A percentile compares a stretch with the other conserved stretches of the same genome.
These are phyloP conservation scores for Cladobotryum protrusum DNA, from an alignment of 2,329 filamentous ascomycete genomes.

Conservation along the genomic window DNA sequence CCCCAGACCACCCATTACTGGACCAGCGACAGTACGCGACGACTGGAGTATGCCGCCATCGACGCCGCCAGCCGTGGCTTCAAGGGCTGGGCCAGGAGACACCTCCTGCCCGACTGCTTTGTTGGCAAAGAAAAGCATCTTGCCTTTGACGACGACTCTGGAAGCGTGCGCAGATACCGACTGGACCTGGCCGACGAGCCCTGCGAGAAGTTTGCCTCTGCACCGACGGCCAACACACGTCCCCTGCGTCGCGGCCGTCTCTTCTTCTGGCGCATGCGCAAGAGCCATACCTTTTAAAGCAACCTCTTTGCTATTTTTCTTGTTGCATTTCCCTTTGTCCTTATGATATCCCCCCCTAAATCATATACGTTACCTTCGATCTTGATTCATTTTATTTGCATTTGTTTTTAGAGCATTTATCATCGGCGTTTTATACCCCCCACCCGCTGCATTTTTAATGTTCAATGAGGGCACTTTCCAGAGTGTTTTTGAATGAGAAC, in stretches of 20 bases:
- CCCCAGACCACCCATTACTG: slow-evolving; percentile 60
- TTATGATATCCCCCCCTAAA: neutral
- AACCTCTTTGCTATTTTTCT: neutral
- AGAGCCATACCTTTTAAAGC: slow-evolving; percentile 15
- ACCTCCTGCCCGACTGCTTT: slow-evolving; percentile 56
- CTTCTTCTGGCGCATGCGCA: slow-evolving; percentile 23
- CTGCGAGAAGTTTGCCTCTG: slow-evolving; percentile 18
- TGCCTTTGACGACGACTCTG: slow-evolving; percentile 55
- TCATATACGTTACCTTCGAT: neutral
- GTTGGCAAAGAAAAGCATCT: slow-evolving; percentile 45
- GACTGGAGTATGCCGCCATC: slow-evolving; percentile 61
- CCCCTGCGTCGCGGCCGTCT: slow-evolving; percentile 22
- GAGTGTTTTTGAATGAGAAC: neutral
- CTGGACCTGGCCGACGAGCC: slow-evolving; percentile 48
- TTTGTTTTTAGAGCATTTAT: slow-evolving; percentile 23
- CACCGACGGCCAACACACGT: slow-evolving; percentile 8
- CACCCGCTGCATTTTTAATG: slow-evolving; percentile 2
- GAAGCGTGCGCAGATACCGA: slow-evolving; percentile 57
- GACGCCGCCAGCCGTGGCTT: slow-evolving; percentile 56
- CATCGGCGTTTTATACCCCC: slow-evolving; percentile 33
- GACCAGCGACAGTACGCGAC: slow-evolving; percentile 57
- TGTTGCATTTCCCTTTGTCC: neutral
- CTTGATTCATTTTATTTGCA: slow-evolving; percentile 6
- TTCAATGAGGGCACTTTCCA: neutral
- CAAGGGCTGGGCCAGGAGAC: slow-evolving; percentile 52